Conservation (phyloP, 2,329 filamentous ascomycete species). For the Monosporascus sp. region DNA sequence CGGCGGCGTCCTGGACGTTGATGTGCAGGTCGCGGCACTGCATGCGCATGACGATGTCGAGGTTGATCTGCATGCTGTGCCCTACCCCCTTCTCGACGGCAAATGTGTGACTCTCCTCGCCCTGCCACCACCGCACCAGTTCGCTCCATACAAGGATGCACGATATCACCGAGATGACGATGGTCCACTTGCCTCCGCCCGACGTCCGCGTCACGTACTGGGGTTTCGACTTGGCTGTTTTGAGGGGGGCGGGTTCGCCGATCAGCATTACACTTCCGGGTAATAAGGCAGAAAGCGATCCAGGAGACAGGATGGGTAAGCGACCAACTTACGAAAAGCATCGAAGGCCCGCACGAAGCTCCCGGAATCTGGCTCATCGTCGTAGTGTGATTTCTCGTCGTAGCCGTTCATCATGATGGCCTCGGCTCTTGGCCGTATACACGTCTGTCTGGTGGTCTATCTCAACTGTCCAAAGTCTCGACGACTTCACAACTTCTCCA, state of each 20-base stretch:
- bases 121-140: slow-evolving; percentile 75
- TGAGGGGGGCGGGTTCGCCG: slow-evolving; percentile 11
- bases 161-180: slow-evolving; percentile 72
- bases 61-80: slow-evolving; percentile 85
- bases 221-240: slow-evolving; percentile 84
- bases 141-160: slow-evolving; percentile 73
- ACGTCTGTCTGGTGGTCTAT: not conserved
- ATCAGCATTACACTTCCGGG: not conserved
- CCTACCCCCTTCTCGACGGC: slow-evolving; percentile 88
- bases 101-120: slow-evolving; percentile 82
- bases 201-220: slow-evolving; percentile 82
- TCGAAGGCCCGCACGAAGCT: slow-evolving; percentile 82
- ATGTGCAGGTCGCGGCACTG: slow-evolving; percentile 81
- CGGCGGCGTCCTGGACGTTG: slow-evolving; percentile 93
- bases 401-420: slow-evolving; percentile 68
- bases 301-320: not conserved
- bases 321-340: slow-evolving; percentile 72
- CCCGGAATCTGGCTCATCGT: slow-evolving; percentile 69
- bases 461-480: slow-evolving; percentile 1
- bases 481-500: slow-evolving; percentile 1
- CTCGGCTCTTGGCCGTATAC: not conserved
- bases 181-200: slow-evolving; percentile 89
- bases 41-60: slow-evolving; percentile 92
- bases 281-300: not conserved
- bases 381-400: slow-evolving; percentile 58